Percentiles rank a stretch among this genome's conserved stretches.
phyloP scores from a whole-genome alignment of 208 protist genomes.

The Acanthamoeba triangularis region DNA sequence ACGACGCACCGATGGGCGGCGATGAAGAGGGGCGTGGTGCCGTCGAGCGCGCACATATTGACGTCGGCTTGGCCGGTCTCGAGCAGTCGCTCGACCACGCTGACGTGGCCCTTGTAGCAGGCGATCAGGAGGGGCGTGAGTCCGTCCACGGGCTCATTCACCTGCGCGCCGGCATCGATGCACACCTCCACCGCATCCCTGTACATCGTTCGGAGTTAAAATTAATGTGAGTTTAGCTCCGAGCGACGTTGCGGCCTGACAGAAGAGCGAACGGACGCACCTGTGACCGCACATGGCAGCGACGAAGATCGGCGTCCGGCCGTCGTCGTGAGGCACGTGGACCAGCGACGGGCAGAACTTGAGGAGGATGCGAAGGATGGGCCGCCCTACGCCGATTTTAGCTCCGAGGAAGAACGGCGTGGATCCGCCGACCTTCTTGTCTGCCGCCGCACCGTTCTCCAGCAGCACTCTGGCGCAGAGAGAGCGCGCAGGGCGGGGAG shows the following conservation, averaged over 20 bases:
- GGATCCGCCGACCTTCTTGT: background rate
- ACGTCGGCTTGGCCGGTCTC: background rate
- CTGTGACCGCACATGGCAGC: constrained; percentile 42
- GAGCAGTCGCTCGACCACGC: background rate
- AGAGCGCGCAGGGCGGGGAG: background rate
- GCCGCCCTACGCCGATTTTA: background rate
- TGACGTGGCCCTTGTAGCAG: constrained; percentile 62
- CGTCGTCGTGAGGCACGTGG: constrained; percentile 7
- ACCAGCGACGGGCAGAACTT: constrained; percentile 21
- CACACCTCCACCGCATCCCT: constrained; percentile 57
- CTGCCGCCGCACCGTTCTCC: background rate
- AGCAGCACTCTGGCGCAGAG: background rate
- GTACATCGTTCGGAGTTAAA: background rate
- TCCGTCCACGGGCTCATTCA: constrained; percentile 47
- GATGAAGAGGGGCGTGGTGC: constrained; percentile 53
- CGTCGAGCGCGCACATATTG: constrained; percentile 44
- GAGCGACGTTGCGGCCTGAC: no score
- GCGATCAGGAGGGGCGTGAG: constrained; percentile 57
- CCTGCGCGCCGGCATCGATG: constrained; percentile 6
- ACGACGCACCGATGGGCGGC: background rate
- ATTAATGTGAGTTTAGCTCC: background rate
- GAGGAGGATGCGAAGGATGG: constrained; percentile 2
- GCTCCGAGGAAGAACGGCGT: background rate
- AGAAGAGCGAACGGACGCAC: background rate
- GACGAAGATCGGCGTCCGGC: constrained; percentile 12